Evolutionary conservation across 2,329 filamentous ascomycete species (phyloP).

Genomic region (Xylaria arbuscula): DNA sequence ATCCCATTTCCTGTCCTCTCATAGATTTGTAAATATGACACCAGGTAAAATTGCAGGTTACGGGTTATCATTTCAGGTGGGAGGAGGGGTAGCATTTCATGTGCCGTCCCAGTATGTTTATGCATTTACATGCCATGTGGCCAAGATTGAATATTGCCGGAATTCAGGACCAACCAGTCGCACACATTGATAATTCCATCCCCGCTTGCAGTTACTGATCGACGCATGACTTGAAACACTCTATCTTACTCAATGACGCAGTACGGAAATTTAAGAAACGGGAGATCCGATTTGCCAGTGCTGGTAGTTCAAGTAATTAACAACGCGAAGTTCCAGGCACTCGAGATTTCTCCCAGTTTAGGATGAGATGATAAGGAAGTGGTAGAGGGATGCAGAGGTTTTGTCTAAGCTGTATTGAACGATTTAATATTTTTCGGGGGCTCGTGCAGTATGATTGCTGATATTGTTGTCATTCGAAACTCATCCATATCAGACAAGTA

Average conservation of each 20-base stretch:
- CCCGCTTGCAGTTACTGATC: not conserved
- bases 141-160: conserved; percentile 26
- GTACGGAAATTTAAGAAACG: not conserved
- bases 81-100: conserved; percentile 6
- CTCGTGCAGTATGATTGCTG: too few species aligned
- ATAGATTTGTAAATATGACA: too few species aligned
- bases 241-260: not conserved
- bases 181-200: conserved; percentile 1
- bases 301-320: not conserved
- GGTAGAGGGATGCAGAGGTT: not conserved
- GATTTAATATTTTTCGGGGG: too few species aligned
- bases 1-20: too few species aligned
- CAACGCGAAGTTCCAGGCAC: not conserved
- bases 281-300: not conserved
- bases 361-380: not conserved
- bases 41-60: not conserved
- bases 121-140: conserved; percentile 8
- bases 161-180: not conserved
- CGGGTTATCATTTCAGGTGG: not conserved
- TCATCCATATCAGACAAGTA: too few species aligned
- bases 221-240: conserved; percentile 6
- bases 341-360: not conserved
- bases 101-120: conserved; percentile 10
- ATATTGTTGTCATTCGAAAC: too few species aligned
- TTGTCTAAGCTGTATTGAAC: too few species aligned